phyloP scores from a whole-genome alignment of 352 stramenopile species.

The Phytopythium vexans region DNA sequence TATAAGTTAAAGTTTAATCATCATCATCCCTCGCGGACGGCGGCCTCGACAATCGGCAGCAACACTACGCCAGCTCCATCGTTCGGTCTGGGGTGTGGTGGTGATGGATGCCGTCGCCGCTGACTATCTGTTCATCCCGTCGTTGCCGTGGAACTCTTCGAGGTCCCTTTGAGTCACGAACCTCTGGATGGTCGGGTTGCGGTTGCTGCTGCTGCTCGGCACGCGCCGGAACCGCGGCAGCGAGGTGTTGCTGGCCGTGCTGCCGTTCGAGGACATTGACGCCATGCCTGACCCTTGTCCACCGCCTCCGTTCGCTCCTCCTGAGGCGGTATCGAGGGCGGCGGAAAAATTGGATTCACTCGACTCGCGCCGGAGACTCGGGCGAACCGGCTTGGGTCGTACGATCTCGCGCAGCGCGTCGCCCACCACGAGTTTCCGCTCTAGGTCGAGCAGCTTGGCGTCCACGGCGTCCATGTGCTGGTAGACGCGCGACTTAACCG shows the following conservation, averaged over 20 bases:
- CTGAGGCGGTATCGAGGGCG: background rate
- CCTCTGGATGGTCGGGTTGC: constrained; percentile 48
- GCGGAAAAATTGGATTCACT: constrained; percentile 4
- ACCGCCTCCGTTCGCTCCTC: background rate
- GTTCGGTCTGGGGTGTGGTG: too few relatives aligned
- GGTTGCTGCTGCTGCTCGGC: constrained; percentile 10
- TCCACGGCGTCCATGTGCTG: constrained; percentile 39
- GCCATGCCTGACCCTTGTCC: too few relatives aligned
- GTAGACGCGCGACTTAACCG: constrained; percentile 41
- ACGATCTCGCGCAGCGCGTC: constrained; percentile 49
- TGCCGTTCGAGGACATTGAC: background rate
- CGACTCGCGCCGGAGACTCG: constrained; percentile 14
- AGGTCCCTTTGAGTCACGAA: constrained; percentile 61
- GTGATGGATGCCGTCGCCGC: too few relatives aligned
- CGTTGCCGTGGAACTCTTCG: constrained; percentile 43
- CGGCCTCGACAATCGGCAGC: too few relatives aligned
- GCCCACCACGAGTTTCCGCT: constrained; percentile 40
- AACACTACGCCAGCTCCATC: too few relatives aligned
- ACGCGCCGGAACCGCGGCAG: constrained; percentile 4
- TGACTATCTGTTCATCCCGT: background rate
- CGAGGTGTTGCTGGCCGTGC: background rate
- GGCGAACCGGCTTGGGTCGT: constrained; percentile 12
- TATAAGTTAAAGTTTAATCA: too few relatives aligned
- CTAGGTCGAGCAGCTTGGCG: constrained; percentile 34
- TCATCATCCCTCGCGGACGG: too few relatives aligned